Base-by-base conservation (phyloP, 352 stramenopile genomes). In the Poterioochromonas sp. region DNA sequence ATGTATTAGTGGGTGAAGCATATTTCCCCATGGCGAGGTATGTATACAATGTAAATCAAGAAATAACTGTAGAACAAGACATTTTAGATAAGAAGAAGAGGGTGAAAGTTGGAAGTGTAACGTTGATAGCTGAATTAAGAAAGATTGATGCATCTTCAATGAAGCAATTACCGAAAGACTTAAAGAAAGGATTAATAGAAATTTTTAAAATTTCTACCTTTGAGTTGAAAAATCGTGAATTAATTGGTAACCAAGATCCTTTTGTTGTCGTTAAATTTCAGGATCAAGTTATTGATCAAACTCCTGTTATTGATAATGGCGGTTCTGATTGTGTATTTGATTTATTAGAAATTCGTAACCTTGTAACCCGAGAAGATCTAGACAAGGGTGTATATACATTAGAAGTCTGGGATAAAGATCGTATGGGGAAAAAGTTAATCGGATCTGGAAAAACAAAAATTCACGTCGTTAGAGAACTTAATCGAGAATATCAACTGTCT, bases 231-330 rank as follows among this genome's bases (percentile, higher is more conserved):
- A 77, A 77, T 44, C 8, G 11, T 58, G 69, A 77, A 37, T 44
- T 71, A 29, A 5, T 77, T 44, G 69, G 69, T 22, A 58, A 63
- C 11, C 69, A 77, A 35, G 69, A 77, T 29, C 69, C 69, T 5
- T 77, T 41, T 63, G 69, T 77, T n/a, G n/a, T n/a, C n/a, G n/a
- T n/a, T n/a, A n/a, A n/a, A n/a, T n/a, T n/a, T n/a, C n/a, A n/a
- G n/a, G n/a, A n/a, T n/a, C n/a, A n/a, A n/a, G n/a, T n/a, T n/a
- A n/a, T n/a, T n/a, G n/a, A n/a, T n/a, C n/a, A n/a, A n/a, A n/a
- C n/a, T n/a, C 60, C 60, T 18, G 35, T 41, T 8, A 69, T 26
- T 18, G 60, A 26, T 18, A 69, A 69, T 69, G 60, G 29, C 8
- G 60, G 60, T 41, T 8, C 8, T 41, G 60, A 69, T 41, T 8